These are phyloP conservation scores for Luvunga scandens DNA, from an alignment of 345 rosid genomes.

Conservation along the genomic window DNA sequence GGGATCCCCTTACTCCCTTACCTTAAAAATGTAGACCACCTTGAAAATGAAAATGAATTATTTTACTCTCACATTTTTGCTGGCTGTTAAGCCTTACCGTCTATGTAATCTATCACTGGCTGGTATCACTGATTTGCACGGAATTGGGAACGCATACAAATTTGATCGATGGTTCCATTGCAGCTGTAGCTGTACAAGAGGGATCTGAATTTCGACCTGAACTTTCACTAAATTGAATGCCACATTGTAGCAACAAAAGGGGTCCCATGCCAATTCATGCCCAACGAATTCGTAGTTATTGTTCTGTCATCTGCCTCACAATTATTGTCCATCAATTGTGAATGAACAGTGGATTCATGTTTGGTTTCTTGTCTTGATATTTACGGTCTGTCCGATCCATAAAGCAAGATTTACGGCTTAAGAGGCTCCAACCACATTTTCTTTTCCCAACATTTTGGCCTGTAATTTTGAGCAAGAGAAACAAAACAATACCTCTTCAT, in stretches of 20 bases:
- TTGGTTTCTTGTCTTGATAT: background rate
- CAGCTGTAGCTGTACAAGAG: background rate
- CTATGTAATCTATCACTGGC: background rate
- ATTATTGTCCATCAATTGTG: background rate
- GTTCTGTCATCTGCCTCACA: background rate
- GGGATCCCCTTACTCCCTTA: background rate
- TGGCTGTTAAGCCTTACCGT: background rate
- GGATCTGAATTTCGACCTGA: background rate
- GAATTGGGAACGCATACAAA: background rate
- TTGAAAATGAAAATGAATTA: background rate
- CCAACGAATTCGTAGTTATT: background rate
- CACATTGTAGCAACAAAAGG: background rate
- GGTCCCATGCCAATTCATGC: conserved; percentile 11
- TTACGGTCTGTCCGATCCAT: no score
- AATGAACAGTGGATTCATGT: background rate
- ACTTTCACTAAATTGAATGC: background rate
- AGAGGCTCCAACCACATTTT: background rate
- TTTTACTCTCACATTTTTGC: background rate
- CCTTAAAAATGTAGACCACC: background rate
- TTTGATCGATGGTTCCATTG: background rate
- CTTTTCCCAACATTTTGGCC: background rate
- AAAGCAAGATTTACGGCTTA: no score
- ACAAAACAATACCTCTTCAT: background rate
- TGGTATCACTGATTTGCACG: background rate
- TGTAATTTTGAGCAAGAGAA: background rate